phyloP scores from a whole-genome alignment of 495 filamentous ascomycete species.

The Penicillium ochrochloron region DNA sequence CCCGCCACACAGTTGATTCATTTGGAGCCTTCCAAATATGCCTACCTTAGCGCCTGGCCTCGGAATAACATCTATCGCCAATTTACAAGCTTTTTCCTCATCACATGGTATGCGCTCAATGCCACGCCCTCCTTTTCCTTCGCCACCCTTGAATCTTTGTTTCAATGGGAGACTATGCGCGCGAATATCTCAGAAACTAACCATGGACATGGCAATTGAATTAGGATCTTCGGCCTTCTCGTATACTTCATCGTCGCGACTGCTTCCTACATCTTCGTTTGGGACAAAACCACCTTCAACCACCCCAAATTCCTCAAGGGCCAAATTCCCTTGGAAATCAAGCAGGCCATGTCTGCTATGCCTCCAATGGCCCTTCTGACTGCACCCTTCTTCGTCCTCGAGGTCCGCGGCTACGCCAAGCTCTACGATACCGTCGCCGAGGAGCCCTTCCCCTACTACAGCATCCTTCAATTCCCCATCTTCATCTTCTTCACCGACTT shows the following conservation, averaged over 20 bases:
- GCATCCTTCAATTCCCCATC: conserved; percentile 84
- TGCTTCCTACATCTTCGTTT: conserved; percentile 88
- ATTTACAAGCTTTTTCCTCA: conserved; percentile 72
- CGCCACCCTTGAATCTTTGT: too few relatives aligned
- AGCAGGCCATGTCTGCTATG: conserved; percentile 73
- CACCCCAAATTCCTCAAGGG: conserved; percentile 97
- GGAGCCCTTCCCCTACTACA: conserved; percentile 76
- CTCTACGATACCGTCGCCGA: conserved; percentile 80
- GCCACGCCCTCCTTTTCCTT: not conserved
- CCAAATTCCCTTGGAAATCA: conserved; percentile 86
- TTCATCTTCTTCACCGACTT: conserved; percentile 94
- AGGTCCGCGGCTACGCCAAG: conserved; percentile 84
- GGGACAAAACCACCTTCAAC: conserved; percentile 85
- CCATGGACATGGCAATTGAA: conserved; percentile 13
- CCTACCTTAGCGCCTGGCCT: conserved; percentile 79
- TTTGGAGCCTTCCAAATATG: conserved; percentile 73
- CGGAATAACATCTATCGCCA: conserved; percentile 84
- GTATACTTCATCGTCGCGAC: conserved; percentile 85
- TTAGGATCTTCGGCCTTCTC: conserved; percentile 80
- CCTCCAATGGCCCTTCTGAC: conserved; percentile 87
- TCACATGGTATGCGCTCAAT: conserved; percentile 72
- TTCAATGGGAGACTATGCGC: not conserved
- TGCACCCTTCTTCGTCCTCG: conserved; percentile 77
- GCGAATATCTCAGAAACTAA: not conserved
- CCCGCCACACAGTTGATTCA: conserved; percentile 74